A percentile compares a stretch with the other conserved stretches of the same genome.
Evolutionary conservation across 345 rosid genomes (phyloP).

Genomic region (Pseudoturritis turrita): DNA sequence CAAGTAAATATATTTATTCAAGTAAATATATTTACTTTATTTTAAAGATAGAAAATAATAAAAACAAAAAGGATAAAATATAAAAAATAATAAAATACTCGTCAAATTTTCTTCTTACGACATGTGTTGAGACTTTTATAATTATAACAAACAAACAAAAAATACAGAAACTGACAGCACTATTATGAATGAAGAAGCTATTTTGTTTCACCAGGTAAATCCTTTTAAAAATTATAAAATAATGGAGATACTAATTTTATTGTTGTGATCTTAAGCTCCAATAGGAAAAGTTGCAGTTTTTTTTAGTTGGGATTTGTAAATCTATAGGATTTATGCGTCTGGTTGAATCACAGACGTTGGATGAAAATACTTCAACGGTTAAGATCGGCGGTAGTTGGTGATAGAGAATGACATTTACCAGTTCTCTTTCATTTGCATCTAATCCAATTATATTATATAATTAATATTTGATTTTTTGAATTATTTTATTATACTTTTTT

Average conservation of each 20-base stretch:
- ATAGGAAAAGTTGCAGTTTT: neutral
- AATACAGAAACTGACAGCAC: neutral
- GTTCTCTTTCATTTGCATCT: neutral
- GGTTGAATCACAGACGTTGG: slow-evolving; percentile 1
- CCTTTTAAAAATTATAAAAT: neutral
- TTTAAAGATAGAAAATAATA: neutral
- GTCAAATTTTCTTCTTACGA: neutral
- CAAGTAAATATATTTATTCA: neutral
- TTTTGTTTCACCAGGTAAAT: neutral
- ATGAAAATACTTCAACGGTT: slow-evolving; percentile 7
- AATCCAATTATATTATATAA: neutral
- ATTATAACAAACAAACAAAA: neutral
- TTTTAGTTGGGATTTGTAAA: neutral
- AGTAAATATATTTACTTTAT: neutral
- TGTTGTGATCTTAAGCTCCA: neutral
- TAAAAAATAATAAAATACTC: no score
- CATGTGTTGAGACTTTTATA: neutral
- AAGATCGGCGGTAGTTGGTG: slow-evolving; percentile 31
- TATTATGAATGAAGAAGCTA: neutral
- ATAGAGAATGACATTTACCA: slow-evolving; percentile 25
- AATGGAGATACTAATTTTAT: neutral
- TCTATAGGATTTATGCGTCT: neutral
- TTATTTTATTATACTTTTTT: neutral
- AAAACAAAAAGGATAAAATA: neutral
- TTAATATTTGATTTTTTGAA: neutral